phyloP scores from a whole-genome alignment of 2,329 filamentous ascomycete genomes.

The Dothiorella sarmentorum region DNA sequence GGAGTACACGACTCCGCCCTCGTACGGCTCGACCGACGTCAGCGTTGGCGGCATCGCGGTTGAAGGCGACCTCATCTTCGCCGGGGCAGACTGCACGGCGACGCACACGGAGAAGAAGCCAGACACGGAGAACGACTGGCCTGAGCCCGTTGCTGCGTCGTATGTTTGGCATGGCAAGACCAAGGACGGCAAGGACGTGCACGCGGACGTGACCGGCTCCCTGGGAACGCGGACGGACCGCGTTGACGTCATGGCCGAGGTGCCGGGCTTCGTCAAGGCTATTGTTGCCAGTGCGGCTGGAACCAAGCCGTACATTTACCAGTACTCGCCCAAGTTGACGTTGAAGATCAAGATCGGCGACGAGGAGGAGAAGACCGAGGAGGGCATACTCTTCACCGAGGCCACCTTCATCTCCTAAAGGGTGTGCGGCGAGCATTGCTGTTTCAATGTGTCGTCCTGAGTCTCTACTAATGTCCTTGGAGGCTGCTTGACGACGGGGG shows the following conservation, averaged over 20 bases:
- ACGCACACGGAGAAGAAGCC: conserved; percentile 66
- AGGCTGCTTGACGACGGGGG: neutral
- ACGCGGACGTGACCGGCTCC: conserved; percentile 65
- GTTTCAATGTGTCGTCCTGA: neutral
- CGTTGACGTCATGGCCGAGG: conserved; percentile 94
- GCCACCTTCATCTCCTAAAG: conserved; percentile 83
- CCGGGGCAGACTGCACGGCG: conserved; percentile 61
- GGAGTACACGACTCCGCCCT: conserved; percentile 92
- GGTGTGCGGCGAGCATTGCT: neutral
- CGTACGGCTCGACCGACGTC: conserved; percentile 82
- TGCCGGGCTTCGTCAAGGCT: conserved; percentile 91
- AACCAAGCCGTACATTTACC: conserved; percentile 97
- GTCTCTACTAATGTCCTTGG: conserved; percentile 10
- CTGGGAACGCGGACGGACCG: conserved; percentile 72
- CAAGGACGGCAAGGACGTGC: conserved; percentile 70
- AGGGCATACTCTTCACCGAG: conserved; percentile 78
- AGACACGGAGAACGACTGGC: conserved; percentile 82
- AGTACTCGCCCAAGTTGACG: conserved; percentile 72
- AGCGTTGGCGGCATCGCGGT: conserved; percentile 78
- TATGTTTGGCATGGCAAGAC: conserved; percentile 76
- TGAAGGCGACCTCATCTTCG: conserved; percentile 75
- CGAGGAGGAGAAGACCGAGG: conserved; percentile 71
- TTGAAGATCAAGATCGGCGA: conserved; percentile 85
- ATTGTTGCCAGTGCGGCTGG: conserved; percentile 85
- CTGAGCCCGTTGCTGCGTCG: conserved; percentile 72